A percentile compares a stretch with the other conserved stretches of the same genome.
These are phyloP conservation scores for Aspergillus luchuensis DNA, from an alignment of 2,329 filamentous ascomycete genomes.

Conservation along the genomic window DNA sequence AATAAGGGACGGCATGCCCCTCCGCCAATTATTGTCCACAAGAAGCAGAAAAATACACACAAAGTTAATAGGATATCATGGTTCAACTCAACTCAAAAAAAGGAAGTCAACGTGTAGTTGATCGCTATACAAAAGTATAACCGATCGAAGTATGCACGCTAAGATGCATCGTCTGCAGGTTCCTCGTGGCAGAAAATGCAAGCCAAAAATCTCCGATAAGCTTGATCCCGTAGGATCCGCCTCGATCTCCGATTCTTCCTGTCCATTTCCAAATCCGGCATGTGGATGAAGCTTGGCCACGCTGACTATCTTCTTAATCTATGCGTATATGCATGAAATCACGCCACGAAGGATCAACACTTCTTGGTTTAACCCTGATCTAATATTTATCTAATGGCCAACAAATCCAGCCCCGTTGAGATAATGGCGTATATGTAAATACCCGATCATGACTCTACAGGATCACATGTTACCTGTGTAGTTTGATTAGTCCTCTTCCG, in stretches of 20 bases:
- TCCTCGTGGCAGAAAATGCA: neutral
- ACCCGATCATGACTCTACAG: neutral
- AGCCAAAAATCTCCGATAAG: constrained; percentile 1
- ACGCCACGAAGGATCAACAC: neutral
- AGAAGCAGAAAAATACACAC: too few species aligned
- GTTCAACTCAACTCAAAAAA: neutral
- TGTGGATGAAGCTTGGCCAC: neutral
- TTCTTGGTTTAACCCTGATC: neutral
- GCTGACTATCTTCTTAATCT: neutral
- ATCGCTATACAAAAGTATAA: too few species aligned
- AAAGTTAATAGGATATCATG: neutral
- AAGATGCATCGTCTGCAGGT: neutral
- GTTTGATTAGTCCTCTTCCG: neutral
- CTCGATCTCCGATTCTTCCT: neutral
- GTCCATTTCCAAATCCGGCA: neutral
- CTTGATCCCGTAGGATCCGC: neutral
- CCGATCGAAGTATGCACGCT: neutral
- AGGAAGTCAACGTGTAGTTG: too few species aligned
- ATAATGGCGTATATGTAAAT: neutral
- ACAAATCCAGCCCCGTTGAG: neutral
- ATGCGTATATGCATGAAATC: neutral
- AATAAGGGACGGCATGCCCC: neutral
- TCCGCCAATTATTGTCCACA: too few species aligned
- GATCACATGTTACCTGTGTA: neutral
- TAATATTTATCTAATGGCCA: neutral